Evolutionary conservation across 352 stramenopile species (phyloP).

Genomic region (Blastocystis sp.): DNA sequence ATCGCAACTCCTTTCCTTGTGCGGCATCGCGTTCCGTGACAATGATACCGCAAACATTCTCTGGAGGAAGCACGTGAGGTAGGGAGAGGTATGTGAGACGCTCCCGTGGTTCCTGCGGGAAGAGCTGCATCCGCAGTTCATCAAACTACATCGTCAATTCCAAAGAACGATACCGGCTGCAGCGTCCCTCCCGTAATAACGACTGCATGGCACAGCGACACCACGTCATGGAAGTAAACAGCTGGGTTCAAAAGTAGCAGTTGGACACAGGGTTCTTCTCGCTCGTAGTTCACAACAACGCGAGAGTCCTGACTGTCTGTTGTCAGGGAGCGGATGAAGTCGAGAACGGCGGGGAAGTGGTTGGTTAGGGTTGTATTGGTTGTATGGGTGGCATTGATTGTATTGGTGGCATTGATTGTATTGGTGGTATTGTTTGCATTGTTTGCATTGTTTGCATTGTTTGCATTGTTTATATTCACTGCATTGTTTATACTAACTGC

Average conservation of each 20-base stretch:
- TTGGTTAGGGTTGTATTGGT: background rate
- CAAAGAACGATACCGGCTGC: conserved; percentile 69
- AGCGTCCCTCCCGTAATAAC: conserved; percentile 94
- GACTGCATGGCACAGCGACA: conserved; percentile 80
- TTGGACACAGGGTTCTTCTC: conserved; percentile 65
- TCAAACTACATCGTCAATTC: conserved; percentile 59
- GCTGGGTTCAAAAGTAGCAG: conserved; percentile 88
- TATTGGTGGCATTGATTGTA: background rate
- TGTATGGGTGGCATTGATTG: background rate
- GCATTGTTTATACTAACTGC: conserved; percentile 65
- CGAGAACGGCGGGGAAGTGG: conserved; percentile 27
- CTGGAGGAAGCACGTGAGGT: conserved; percentile 86
- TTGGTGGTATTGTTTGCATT: conserved; percentile 47
- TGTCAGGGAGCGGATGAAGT: conserved; percentile 37
- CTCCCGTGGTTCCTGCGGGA: conserved; percentile 68
- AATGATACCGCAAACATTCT: conserved; percentile 73
- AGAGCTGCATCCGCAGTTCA: conserved; percentile 84
- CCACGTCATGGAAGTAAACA: conserved; percentile 82
- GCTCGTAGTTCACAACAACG: conserved; percentile 20
- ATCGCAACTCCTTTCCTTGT: conserved; percentile 79
- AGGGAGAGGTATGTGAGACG: conserved; percentile 87
- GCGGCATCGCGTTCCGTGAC: conserved; percentile 68
- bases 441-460: conserved; percentile 59
- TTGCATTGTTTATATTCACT: conserved; percentile 63
- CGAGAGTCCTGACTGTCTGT: background rate